Evolutionary conservation across 1,284 basidiomycete species (phyloP).

Genomic region (Moesziomyces globuligerus): DNA sequence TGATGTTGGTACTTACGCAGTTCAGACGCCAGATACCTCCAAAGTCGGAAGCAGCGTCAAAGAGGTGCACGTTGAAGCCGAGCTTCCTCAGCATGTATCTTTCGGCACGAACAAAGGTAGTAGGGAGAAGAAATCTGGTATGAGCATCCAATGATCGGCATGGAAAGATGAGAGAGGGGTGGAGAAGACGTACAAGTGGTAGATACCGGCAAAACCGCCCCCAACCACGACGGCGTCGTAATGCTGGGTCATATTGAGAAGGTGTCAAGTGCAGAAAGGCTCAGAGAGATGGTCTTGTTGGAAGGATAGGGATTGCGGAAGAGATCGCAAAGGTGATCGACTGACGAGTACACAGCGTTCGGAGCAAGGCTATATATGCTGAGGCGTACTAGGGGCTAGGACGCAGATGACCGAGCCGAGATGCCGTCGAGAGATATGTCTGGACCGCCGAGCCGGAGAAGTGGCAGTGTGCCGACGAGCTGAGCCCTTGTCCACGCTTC

Average conservation of each 20-base stretch:
- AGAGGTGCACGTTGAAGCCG: conserved; percentile 47
- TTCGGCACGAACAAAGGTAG: too few species aligned
- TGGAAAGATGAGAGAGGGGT: too few species aligned
- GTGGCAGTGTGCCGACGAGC: conserved; percentile 18
- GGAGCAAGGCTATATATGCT: neutral
- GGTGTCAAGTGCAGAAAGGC: too few species aligned
- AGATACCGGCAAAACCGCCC: conserved; percentile 49
- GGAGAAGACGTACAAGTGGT: conserved; percentile 24
- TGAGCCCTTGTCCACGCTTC: neutral
- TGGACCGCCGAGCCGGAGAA: neutral
- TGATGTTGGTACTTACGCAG: conserved; percentile 21
- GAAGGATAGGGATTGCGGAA: neutral
- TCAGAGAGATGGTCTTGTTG: too few species aligned
- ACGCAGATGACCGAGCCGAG: neutral
- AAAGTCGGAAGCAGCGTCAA: conserved; percentile 48
- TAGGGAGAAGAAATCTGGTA: neutral
- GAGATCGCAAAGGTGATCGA: neutral
- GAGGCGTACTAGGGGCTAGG: neutral
- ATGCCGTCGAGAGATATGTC: neutral
- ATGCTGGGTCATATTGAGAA: conserved; percentile 42
- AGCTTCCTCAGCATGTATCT: conserved; percentile 32
- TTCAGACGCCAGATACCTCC: conserved; percentile 49
- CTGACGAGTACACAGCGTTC: neutral
- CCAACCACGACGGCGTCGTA: conserved; percentile 43
- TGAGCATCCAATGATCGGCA: too few species aligned